phyloP scores from a whole-genome alignment of 164 flowering plant species.

The Chimonanthus salicifolius region DNA sequence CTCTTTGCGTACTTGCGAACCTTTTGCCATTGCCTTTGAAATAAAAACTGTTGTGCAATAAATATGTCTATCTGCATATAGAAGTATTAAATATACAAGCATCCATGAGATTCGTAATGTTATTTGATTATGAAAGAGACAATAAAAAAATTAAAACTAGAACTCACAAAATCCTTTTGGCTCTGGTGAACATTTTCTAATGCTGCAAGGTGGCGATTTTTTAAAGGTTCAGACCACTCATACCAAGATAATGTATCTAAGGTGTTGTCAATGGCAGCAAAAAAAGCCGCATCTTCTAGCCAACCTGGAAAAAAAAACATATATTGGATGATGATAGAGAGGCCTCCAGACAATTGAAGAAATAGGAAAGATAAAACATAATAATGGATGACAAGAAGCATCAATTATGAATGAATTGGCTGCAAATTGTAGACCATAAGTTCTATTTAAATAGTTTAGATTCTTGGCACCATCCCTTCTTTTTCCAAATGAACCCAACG shows the following conservation, averaged over 20 bases:
- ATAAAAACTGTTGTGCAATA: slow-evolving; percentile 85
- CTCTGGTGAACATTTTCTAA: slow-evolving; percentile 69
- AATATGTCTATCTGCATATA: slow-evolving; percentile 64
- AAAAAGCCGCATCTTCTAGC: slow-evolving; percentile 97
- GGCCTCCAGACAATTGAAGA: not conserved
- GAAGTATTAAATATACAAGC: slow-evolving; percentile 1
- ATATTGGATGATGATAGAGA: not conserved
- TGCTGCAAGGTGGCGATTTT: slow-evolving; percentile 78
- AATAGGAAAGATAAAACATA: too few species aligned
- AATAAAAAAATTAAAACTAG: not conserved
- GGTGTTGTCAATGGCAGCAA: slow-evolving; percentile 79
- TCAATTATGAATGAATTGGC: not conserved
- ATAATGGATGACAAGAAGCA: not conserved
- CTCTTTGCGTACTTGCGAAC: slow-evolving; percentile 63
- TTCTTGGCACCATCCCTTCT: not conserved
- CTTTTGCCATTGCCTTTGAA: slow-evolving; percentile 97
- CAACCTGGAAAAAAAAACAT: slow-evolving; percentile 49
- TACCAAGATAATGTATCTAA: slow-evolving; percentile 68
- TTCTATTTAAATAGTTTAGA: too few species aligned
- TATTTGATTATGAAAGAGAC: not conserved
- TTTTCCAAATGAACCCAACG: too few species aligned
- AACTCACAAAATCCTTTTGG: slow-evolving; percentile 68
- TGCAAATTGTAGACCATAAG: not conserved
- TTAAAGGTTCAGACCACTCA: slow-evolving; percentile 92
- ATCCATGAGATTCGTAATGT: not conserved